Conservation (phyloP, 257 asterid genomes). For the Sherardia arvensis region DNA sequence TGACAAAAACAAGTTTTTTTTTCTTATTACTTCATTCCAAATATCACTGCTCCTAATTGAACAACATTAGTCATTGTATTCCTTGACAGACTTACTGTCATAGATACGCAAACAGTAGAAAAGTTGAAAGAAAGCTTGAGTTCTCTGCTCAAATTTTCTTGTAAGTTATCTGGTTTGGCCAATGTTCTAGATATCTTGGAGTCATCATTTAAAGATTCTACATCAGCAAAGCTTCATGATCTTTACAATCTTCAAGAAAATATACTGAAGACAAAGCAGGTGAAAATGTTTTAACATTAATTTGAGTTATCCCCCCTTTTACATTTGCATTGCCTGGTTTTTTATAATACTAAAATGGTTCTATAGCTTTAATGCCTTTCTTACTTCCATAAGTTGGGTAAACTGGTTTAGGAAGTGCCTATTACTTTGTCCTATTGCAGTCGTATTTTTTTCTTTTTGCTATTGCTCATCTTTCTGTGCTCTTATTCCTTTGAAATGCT, state of each 20-base stretch:
- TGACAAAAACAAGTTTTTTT: slow-evolving; percentile 13
- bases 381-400: background rate
- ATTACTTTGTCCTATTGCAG: background rate
- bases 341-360: background rate
- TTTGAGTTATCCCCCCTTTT: background rate
- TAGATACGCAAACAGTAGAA: slow-evolving; percentile 44
- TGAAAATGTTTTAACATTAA: slow-evolving; percentile 17
- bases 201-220: slow-evolving; percentile 73
- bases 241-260: slow-evolving; percentile 73
- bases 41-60: background rate
- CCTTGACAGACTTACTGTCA: slow-evolving; percentile 41
- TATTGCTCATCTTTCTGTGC: background rate
- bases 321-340: background rate
- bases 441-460: background rate
- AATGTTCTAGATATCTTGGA: slow-evolving; percentile 77
- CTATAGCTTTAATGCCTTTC: background rate
- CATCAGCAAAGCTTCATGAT: slow-evolving; percentile 62
- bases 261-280: slow-evolving; percentile 85
- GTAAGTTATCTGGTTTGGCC: slow-evolving; percentile 59
- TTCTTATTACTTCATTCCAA: slow-evolving; percentile 1
- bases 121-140: slow-evolving; percentile 42
- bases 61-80: slow-evolving; percentile 9
- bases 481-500: background rate
- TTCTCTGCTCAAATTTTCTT: slow-evolving; percentile 56
- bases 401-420: background rate